phyloP scores from a whole-genome alignment of 2,329 filamentous ascomycete genomes.

The Colletotrichum neosansevieriae region DNA sequence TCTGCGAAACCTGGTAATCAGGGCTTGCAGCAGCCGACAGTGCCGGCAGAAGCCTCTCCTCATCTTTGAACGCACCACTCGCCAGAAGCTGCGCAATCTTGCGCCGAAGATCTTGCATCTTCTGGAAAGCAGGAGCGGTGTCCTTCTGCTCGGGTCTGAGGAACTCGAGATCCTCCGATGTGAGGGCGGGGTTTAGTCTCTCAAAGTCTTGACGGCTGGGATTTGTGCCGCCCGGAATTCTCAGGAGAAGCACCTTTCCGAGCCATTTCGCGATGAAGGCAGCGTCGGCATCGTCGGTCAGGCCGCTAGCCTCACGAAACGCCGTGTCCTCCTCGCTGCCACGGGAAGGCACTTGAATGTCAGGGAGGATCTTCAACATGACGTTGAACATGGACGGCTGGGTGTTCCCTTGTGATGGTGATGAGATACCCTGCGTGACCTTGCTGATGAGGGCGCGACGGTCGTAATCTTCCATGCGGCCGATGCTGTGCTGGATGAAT shows the following conservation, averaged over 20 bases:
- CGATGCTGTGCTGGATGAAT: conserved; percentile 86
- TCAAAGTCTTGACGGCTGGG: conserved; percentile 41
- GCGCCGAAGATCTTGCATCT: conserved; percentile 64
- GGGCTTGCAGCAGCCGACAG: conserved; percentile 85
- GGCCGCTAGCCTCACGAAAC: conserved; percentile 74
- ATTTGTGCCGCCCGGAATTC: conserved; percentile 46
- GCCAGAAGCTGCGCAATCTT: conserved; percentile 79
- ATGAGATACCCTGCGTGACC: conserved; percentile 74
- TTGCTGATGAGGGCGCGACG: conserved; percentile 79
- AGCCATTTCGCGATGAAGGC: conserved; percentile 80
- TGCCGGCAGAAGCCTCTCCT: conserved; percentile 85
- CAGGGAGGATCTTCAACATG: conserved; percentile 79
- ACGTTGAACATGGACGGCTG: conserved; percentile 81
- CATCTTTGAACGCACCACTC: conserved; percentile 86
- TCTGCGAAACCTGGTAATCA: conserved; percentile 83
- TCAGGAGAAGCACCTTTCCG: conserved; percentile 79
- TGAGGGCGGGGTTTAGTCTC: conserved; percentile 65
- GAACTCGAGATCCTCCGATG: conserved; percentile 75
- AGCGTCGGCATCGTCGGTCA: conserved; percentile 77
- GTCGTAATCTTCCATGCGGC: conserved; percentile 65
- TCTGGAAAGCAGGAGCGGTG: conserved; percentile 37
- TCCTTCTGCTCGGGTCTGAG: conserved; percentile 70
- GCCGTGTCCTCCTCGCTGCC: conserved; percentile 82
- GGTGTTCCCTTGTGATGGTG: conserved; percentile 48
- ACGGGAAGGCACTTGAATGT: conserved; percentile 78